These are phyloP conservation scores for Lepidopterella palustris DNA, from an alignment of 495 filamentous ascomycete genomes.

Conservation along the genomic window DNA sequence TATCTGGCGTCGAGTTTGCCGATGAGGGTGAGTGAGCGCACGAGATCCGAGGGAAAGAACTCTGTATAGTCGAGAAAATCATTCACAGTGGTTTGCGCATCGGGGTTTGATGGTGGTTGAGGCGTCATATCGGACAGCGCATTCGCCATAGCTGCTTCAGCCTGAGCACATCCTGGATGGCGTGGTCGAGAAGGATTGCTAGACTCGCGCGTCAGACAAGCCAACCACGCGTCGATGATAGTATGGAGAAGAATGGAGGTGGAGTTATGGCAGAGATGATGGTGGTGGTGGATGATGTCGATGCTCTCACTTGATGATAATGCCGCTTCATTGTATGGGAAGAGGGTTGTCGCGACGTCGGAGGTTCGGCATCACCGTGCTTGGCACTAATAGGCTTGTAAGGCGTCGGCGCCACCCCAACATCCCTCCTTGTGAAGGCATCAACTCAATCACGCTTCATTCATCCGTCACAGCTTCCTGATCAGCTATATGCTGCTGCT, in stretches of 20 bases:
- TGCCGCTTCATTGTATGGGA: not conserved
- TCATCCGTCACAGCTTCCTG: too few relatives aligned
- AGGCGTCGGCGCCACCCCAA: too few relatives aligned
- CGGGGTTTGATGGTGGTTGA: constrained; percentile 59
- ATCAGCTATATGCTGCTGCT: too few relatives aligned
- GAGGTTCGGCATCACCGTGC: too few relatives aligned
- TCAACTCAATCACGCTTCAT: too few relatives aligned
- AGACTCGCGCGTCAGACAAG: constrained; percentile 20
- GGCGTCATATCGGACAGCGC: constrained; percentile 30
- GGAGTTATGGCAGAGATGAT: constrained; percentile 2
- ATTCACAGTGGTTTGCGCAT: constrained; percentile 87
- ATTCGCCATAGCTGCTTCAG: constrained; percentile 23
- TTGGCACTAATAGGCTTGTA: too few relatives aligned
- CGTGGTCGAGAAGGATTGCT: constrained; percentile 11
- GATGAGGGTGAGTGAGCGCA: constrained; percentile 83
- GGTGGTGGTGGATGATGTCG: not conserved
- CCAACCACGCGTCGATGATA: constrained; percentile 28
- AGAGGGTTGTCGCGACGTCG: not conserved
- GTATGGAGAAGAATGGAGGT: constrained; percentile 18
- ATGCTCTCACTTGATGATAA: not conserved
- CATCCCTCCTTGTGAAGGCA: too few relatives aligned
- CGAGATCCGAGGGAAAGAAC: constrained; percentile 88
- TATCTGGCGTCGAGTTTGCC: constrained; percentile 72
- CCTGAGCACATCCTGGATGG: constrained; percentile 25
- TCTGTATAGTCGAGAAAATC: constrained; percentile 95